These are phyloP conservation scores for Gynochthodes officinalis DNA, from an alignment of 257 asterid species.

Conservation along the genomic window DNA sequence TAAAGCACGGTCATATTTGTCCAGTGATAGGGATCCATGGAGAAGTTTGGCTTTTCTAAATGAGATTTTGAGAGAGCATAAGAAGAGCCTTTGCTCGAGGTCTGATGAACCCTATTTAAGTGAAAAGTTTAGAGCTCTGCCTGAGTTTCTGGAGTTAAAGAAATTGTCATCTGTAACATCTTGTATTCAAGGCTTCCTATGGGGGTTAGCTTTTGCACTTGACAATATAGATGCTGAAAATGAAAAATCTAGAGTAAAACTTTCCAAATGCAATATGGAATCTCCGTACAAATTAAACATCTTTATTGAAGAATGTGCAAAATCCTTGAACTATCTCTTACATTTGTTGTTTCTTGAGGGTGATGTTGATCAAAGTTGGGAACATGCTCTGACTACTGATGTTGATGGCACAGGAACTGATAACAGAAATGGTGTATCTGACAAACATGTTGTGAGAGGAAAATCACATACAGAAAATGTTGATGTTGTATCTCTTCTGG, in stretches of 20 bases:
- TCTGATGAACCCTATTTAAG: constrained; percentile 26
- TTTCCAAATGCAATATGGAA: constrained; percentile 37
- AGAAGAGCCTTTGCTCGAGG: constrained; percentile 34
- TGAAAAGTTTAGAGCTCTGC: constrained; percentile 30
- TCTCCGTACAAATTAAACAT: constrained; percentile 37
- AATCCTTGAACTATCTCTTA: constrained; percentile 32
- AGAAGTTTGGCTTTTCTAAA: constrained; percentile 43
- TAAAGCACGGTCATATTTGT: constrained; percentile 21
- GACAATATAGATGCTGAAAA: constrained; percentile 29
- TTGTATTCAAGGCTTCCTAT: constrained; percentile 69
- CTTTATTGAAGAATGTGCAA: constrained; percentile 43
- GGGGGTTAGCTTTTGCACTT: constrained; percentile 62
- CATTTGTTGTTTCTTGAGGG: constrained; percentile 53
- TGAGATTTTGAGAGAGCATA: constrained; percentile 43
- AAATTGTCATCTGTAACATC: constrained; percentile 52
- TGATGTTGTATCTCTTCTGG: constrained; percentile 49
- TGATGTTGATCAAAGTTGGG: constrained; percentile 17
- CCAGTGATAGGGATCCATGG: constrained; percentile 32
- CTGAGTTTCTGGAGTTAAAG: constrained; percentile 38
- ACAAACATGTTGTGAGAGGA: constrained; percentile 23
- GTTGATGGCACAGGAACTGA: constrained; percentile 18
- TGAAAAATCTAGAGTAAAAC: constrained; percentile 28
- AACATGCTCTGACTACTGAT: constrained; percentile 27
- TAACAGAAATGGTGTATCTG: constrained; percentile 20
- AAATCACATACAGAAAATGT: constrained; percentile 25